These are phyloP conservation scores for Termitomyces sp. DNA, from an alignment of 768 basidiomycete genomes.

Conservation along the genomic window DNA sequence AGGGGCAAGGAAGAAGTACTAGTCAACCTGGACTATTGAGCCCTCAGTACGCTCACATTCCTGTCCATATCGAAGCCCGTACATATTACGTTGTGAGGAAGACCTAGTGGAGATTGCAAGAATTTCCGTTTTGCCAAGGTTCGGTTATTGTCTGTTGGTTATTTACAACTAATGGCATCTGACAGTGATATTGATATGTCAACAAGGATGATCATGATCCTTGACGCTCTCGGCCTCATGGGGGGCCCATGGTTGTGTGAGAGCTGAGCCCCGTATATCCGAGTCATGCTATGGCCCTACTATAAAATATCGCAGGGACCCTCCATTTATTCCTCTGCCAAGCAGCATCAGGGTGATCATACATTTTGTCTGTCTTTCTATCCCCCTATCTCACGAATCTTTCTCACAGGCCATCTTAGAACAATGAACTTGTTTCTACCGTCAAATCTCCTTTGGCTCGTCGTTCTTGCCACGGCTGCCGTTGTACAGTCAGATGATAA, in stretches of 20 bases:
- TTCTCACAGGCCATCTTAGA: background rate
- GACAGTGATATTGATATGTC: background rate
- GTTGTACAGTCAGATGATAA: background rate
- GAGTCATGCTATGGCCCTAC: slow-evolving; percentile 7
- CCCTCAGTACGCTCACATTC: too few relatives aligned
- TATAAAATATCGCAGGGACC: slow-evolving; percentile 3
- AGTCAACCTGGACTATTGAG: too few relatives aligned
- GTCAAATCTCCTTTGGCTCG: slow-evolving; percentile 7
- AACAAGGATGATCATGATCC: background rate
- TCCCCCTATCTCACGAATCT: background rate
- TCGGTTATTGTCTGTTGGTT: too few relatives aligned
- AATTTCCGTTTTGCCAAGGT: too few relatives aligned
- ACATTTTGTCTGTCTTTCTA: background rate
- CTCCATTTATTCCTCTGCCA: background rate
- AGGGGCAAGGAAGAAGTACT: too few relatives aligned
- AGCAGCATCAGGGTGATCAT: slow-evolving; percentile 1
- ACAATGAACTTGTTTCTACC: slow-evolving; percentile 8
- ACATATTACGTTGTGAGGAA: too few relatives aligned
- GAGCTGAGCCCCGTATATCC: background rate
- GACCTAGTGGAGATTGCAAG: background rate
- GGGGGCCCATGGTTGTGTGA: background rate
- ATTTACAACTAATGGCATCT: background rate
- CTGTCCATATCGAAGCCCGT: too few relatives aligned
- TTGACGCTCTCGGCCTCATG: background rate
- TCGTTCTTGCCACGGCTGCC: slow-evolving; percentile 3